Conservation (phyloP, 306 rosid genomes). For the Coriaria nepalensis region DNA sequence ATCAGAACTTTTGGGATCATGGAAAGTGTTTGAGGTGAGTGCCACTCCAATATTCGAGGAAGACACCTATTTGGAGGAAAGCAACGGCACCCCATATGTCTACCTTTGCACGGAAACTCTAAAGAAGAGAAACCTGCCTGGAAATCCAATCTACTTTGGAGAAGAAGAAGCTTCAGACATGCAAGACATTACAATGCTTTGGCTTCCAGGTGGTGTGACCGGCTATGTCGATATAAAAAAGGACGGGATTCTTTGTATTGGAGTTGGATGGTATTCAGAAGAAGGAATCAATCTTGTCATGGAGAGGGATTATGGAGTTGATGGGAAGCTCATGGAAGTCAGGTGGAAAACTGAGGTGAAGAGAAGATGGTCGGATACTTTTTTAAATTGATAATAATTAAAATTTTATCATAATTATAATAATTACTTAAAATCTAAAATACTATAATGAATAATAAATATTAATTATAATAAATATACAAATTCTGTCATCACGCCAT, state of each 20-base stretch:
- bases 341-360: constrained; percentile 66
- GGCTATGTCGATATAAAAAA: constrained; percentile 60
- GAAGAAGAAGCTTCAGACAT: constrained; percentile 73
- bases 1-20: constrained; percentile 61
- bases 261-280: constrained; percentile 89
- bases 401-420: too few relatives aligned
- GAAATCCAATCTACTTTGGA: constrained; percentile 36
- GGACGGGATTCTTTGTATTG: constrained; percentile 80
- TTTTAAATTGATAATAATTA: too few relatives aligned
- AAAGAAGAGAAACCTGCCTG: constrained; percentile 60
- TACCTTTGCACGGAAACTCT: constrained; percentile 68
- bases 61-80: constrained; percentile 19
- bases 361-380: constrained; percentile 71
- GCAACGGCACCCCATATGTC: constrained; percentile 24
- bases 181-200: constrained; percentile 65
- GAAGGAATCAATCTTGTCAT: constrained; percentile 91
- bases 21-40: constrained; percentile 86
- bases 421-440: too few relatives aligned
- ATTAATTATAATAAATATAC: too few relatives aligned
- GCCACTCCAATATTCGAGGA: constrained; percentile 65
- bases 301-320: constrained; percentile 91
- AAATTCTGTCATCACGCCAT: too few relatives aligned
- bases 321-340: constrained; percentile 81
- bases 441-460: too few relatives aligned
- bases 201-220: constrained; percentile 90